Conservation (phyloP, 306 rosid genomes). For the Heteromeles arbutifolia region DNA sequence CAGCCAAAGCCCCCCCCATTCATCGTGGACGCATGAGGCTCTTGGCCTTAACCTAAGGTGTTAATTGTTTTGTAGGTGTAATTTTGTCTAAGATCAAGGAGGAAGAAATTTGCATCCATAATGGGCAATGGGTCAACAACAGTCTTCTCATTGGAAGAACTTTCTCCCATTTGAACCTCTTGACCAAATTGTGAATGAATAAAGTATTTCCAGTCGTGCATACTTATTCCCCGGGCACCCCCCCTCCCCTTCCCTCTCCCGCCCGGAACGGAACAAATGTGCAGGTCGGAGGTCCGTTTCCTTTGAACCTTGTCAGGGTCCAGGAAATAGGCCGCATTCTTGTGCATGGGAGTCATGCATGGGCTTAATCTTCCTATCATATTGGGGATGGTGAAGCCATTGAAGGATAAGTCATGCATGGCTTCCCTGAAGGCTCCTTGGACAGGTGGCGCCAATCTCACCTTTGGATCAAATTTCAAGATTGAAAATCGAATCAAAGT, state of each 20-base stretch:
- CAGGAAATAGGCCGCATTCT: constrained; percentile 39
- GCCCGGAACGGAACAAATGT: constrained; percentile 41
- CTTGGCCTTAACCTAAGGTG: too few relatives aligned
- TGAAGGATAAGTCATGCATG: constrained; percentile 50
- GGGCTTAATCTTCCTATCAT: too few relatives aligned
- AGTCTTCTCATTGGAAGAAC: constrained; percentile 52
- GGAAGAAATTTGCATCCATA: too few relatives aligned
- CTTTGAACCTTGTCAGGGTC: constrained; percentile 72
- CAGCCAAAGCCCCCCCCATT: too few relatives aligned
- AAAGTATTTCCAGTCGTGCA: too few relatives aligned
- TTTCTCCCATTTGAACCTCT: constrained; percentile 61
- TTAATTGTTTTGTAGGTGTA: too few relatives aligned
- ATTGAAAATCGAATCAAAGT: too few relatives aligned
- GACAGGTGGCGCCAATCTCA: constrained; percentile 77
- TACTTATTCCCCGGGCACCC: too few relatives aligned
- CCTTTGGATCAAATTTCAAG: too few relatives aligned
- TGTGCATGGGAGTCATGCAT: constrained; percentile 50
- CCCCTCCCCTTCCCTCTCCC: too few relatives aligned
- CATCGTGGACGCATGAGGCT: too few relatives aligned
- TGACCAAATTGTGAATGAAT: constrained; percentile 72
- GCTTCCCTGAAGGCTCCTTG: constrained; percentile 87
- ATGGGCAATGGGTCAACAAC: constrained; percentile 63
- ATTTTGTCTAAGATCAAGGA: too few relatives aligned
- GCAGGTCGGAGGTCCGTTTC: constrained; percentile 71
- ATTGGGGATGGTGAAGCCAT: constrained; percentile 84